These are phyloP conservation scores for Solanum ahanhuiri DNA, from an alignment of 257 asterid genomes.

Conservation along the genomic window DNA sequence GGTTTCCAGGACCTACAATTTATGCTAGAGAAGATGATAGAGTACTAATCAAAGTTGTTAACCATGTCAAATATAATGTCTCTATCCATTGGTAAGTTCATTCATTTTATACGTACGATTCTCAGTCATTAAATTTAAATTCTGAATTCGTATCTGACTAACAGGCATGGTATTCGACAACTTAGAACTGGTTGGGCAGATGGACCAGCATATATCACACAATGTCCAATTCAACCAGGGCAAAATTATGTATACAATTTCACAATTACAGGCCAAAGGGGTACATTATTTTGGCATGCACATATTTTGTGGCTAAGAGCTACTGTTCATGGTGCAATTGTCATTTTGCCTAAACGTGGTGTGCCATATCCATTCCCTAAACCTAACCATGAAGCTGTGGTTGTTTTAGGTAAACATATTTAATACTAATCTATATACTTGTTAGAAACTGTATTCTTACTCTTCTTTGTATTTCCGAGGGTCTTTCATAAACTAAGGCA, in stretches of 20 bases:
- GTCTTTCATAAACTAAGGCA: background rate
- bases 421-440: background rate
- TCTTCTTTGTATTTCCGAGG: background rate
- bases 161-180: slow-evolving; percentile 84
- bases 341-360: slow-evolving; percentile 75
- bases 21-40: slow-evolving; percentile 83
- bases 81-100: slow-evolving; percentile 67
- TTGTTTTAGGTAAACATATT: slow-evolving; percentile 39
- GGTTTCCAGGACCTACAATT: slow-evolving; percentile 76
- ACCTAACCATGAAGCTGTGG: slow-evolving; percentile 67
- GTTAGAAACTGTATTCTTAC: no score
- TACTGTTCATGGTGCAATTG: slow-evolving; percentile 79
- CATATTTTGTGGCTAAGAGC: slow-evolving; percentile 80
- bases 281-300: slow-evolving; percentile 86
- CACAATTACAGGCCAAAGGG: slow-evolving; percentile 85
- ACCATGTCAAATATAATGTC: slow-evolving; percentile 77
- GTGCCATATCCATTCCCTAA: slow-evolving; percentile 85
- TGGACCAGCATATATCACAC: slow-evolving; percentile 91
- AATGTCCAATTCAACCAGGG: slow-evolving; percentile 83
- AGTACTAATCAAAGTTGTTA: slow-evolving; percentile 54
- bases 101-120: background rate
- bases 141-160: background rate
- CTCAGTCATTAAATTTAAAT: background rate
- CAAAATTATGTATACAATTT: slow-evolving; percentile 65
- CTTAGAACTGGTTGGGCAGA: slow-evolving; percentile 91